A percentile compares a stretch with the other conserved stretches of the same genome.
Evolutionary conservation across 78 protist genomes (phyloP).

Genomic region (Cavenderia fasciculata): DNA sequence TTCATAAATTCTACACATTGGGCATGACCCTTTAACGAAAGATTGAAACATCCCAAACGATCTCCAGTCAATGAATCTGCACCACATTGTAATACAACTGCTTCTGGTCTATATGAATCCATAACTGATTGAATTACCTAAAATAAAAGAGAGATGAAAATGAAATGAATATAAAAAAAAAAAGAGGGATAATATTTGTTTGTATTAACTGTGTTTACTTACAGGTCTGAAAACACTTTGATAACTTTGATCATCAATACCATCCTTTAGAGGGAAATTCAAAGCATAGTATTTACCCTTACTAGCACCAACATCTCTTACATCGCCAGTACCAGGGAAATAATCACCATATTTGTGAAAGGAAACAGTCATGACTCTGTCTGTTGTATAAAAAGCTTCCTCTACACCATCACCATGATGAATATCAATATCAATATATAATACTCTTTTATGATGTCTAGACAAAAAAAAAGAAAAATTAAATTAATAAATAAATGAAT

Average conservation of each 20-base stretch:
- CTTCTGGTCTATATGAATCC: conserved; percentile 93
- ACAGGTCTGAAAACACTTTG: conserved; percentile 93
- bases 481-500: not conserved
- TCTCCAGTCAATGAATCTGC: conserved; percentile 99
- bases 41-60: conserved; percentile 98
- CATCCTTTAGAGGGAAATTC: conserved; percentile 98
- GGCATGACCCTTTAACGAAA: conserved; percentile 92
- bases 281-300: conserved; percentile 93
- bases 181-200: not conserved
- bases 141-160: not conserved
- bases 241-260: conserved; percentile 96
- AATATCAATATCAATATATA: conserved; percentile 99
- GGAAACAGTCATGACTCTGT: conserved; percentile 97
- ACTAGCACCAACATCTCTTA: conserved; percentile 93
- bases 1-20: conserved; percentile 91
- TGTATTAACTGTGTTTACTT: conserved; percentile 8
- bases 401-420: conserved; percentile 96
- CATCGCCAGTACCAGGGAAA: conserved; percentile 99
- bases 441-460: conserved; percentile 92
- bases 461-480: too few relatives aligned
- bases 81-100: conserved; percentile 98
- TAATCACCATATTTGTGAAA: conserved; percentile 96
- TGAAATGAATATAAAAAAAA: not conserved
- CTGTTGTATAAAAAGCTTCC: conserved; percentile 96
- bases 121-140: conserved; percentile 79